Base-by-base conservation (phyloP, 495 filamentous ascomycete species). In the Aspergillus taichungensis region DNA sequence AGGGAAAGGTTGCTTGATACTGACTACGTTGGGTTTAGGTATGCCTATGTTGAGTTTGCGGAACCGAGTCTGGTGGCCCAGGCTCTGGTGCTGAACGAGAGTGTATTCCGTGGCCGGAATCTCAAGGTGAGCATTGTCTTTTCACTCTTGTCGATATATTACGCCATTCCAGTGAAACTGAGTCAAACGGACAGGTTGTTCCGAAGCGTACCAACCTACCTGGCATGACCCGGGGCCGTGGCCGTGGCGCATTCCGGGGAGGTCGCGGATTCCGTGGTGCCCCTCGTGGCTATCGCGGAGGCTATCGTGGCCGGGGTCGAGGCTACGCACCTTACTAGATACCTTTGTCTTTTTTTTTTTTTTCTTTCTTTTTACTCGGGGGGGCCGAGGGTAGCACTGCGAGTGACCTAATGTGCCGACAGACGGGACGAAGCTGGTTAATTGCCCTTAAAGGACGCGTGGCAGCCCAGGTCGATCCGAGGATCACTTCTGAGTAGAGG, bases 41-140 rank as follows among this genome's bases (percentile, higher is more conserved):
- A 99, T 66, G 94, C 94, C 54, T 99, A 99, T 66, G 94, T 99
- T 45, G 94, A 99, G 64, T 99, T 99, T 56, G 84, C 88, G 12
- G 94, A 99, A 66, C 92, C 94, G 28, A 87, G 82, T 62, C 75
- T 95, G 29, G 90, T 99, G 44, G 86, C 87, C 18, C 86, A 94
- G 62, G 94, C 94, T 9, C 76, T 99, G 40, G 88, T 95, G 12
- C 69, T 99, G 51, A 97, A 99, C 57, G 94, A 97, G 63, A 96
- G 89, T 64, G 79, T 94, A 48, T 95, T 99, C 67, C 87, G 90
- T 50, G 92, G 89, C 41, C 79, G 94, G 49, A 91, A 88, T 57
- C 76, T 99, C 53, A 97, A 99, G 82, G 94, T 88, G 54, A 53
- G 69, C 37, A 46, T 30, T 30, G 11, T 36, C 8, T 14, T 30